Evolutionary conservation across 129 eudicot species (phyloP).

Genomic region (Smallanthus sonchifolius): DNA sequence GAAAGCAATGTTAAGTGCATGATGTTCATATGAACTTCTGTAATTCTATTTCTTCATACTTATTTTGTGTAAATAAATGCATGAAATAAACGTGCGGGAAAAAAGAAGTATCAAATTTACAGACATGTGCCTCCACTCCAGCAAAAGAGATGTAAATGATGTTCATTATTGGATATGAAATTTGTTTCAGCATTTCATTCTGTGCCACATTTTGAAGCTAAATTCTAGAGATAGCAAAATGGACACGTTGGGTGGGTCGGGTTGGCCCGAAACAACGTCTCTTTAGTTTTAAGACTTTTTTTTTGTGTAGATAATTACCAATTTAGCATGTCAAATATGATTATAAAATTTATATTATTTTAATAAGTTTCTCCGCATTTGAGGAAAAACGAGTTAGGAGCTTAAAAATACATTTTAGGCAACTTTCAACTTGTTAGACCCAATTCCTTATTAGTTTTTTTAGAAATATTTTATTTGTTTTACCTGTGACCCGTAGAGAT

Average conservation of each 20-base stretch:
- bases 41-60: neutral
- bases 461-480: neutral
- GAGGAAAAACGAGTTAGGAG: neutral
- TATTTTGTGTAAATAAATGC: slow-evolving; percentile 3
- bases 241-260: neutral
- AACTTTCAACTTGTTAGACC: neutral
- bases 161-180: neutral
- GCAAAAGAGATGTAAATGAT: slow-evolving; percentile 1
- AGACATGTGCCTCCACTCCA: slow-evolving; percentile 5
- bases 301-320: neutral
- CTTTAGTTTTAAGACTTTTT: neutral
- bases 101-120: slow-evolving; percentile 17
- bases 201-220: neutral
- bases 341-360: neutral
- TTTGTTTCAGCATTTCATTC: neutral
- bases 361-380: neutral
- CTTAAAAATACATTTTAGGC: neutral
- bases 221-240: neutral
- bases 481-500: neutral
- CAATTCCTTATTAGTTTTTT: neutral
- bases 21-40: slow-evolving; percentile 26
- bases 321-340: neutral
- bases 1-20: slow-evolving; percentile 33
- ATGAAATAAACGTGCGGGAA: slow-evolving; percentile 28
- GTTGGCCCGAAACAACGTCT: neutral